These are phyloP conservation scores for Mycena indigotica DNA, from an alignment of 768 basidiomycete genomes.

Conservation along the genomic window DNA sequence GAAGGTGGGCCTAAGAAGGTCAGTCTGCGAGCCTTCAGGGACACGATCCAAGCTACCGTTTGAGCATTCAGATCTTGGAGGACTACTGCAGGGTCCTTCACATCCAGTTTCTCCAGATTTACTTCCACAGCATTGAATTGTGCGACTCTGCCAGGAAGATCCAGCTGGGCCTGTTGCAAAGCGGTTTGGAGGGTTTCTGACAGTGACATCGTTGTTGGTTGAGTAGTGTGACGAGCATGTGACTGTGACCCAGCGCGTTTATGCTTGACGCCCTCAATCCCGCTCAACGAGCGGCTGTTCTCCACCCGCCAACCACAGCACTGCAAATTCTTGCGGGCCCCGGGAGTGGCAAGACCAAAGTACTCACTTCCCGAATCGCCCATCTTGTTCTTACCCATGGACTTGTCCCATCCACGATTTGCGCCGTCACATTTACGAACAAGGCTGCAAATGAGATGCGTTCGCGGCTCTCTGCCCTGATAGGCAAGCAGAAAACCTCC, in stretches of 20 bases:
- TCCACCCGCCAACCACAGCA: conserved; percentile 60
- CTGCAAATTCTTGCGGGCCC: conserved; percentile 85
- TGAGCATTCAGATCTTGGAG: conserved; percentile 47
- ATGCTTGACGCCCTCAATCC: not conserved
- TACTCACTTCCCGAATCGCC: conserved; percentile 69
- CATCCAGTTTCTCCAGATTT: not conserved
- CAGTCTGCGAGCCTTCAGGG: not conserved
- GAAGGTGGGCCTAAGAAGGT: conserved; percentile 58
- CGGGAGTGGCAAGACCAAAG: conserved; percentile 72
- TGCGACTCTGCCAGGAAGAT: not conserved
- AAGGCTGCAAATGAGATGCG: conserved; percentile 90
- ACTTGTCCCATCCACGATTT: conserved; percentile 60
- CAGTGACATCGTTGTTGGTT: not conserved
- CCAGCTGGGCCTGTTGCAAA: not conserved
- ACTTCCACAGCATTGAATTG: not conserved
- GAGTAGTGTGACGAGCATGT: not conserved
- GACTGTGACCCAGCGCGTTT: not conserved
- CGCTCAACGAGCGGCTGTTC: conserved; percentile 53
- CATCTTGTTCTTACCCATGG: conserved; percentile 58
- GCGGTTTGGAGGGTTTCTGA: not conserved
- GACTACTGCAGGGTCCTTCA: not conserved
- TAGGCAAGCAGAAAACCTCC: conserved; percentile 60
- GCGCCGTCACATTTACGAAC: conserved; percentile 87
- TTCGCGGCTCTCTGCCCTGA: conserved; percentile 61
- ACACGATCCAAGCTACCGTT: conserved; percentile 52